Conservation (phyloP, 2,329 filamentous ascomycete genomes). For the Neoscytalidium dimidiatum region DNA sequence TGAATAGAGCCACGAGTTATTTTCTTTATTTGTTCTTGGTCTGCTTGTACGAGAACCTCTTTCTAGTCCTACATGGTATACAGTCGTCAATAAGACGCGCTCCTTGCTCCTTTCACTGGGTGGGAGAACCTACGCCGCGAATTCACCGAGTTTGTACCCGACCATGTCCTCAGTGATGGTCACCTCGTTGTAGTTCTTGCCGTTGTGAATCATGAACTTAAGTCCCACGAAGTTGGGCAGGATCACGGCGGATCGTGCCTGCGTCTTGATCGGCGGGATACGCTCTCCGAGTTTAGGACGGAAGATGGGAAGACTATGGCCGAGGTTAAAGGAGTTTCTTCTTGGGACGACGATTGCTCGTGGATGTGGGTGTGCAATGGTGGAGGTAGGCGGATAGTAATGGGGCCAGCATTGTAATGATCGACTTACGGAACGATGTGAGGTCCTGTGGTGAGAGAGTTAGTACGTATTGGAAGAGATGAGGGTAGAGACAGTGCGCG, state of each 20-base stretch:
- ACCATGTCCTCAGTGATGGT: constrained; percentile 94
- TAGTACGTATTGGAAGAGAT: constrained; percentile 24
- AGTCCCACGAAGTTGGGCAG: constrained; percentile 89
- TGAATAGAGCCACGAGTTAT: neutral
- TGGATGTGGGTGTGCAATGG: neutral
- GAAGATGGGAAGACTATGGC: constrained; percentile 64
- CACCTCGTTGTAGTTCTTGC: constrained; percentile 81
- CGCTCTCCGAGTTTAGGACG: constrained; percentile 62
- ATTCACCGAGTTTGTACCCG: constrained; percentile 91
- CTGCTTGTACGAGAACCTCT: constrained; percentile 68
- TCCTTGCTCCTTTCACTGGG: neutral
- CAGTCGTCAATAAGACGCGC: constrained; percentile 22
- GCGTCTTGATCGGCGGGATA: constrained; percentile 75
- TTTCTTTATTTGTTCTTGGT: constrained; percentile 67
- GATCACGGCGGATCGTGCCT: constrained; percentile 85
- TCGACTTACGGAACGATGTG: constrained; percentile 68
- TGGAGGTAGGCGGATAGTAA: neutral
- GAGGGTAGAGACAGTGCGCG: neutral
- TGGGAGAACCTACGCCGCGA: constrained; percentile 69
- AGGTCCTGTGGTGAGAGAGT: constrained; percentile 53
- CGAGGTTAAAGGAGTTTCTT: constrained; percentile 3
- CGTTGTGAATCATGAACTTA: constrained; percentile 89
- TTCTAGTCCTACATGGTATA: constrained; percentile 58
- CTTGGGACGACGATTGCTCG: too few relatives aligned
- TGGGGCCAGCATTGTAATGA: neutral